Evolutionary conservation across 1,139 yeast species (phyloP).

Genomic region (Pichia sp.): DNA sequence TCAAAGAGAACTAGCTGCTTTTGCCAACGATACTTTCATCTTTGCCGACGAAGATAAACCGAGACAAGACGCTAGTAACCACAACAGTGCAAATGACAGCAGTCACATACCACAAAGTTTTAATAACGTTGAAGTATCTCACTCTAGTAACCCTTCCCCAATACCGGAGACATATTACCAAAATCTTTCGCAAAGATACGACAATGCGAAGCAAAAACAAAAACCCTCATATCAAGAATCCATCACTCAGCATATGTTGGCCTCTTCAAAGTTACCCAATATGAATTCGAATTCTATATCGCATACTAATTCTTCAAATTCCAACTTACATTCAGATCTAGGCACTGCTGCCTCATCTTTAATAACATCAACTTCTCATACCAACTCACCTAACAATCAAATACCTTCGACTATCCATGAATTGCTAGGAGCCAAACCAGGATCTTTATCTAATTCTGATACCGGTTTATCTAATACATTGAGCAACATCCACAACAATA

Average conservation of each 20-base stretch:
- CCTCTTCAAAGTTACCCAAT: neutral
- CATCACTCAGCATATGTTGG: slow-evolving; percentile 9
- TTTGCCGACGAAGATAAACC: slow-evolving; percentile 77
- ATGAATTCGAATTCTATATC: too few relatives aligned
- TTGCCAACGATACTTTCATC: slow-evolving; percentile 70
- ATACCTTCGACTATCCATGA: slow-evolving; percentile 25
- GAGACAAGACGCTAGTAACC: slow-evolving; percentile 9
- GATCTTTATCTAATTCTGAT: too few relatives aligned
- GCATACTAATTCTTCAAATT: too few relatives aligned
- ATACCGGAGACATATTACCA: slow-evolving; percentile 4
- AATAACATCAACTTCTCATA: too few relatives aligned
- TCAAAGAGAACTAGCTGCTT: slow-evolving; percentile 67
- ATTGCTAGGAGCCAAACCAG: slow-evolving; percentile 9
- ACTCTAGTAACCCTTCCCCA: neutral
- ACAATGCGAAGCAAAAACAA: slow-evolving; percentile 11
- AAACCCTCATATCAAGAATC: slow-evolving; percentile 13
- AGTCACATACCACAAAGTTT: neutral
- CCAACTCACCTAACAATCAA: too few relatives aligned
- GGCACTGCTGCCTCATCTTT: too few relatives aligned
- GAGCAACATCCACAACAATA: slow-evolving; percentile 2
- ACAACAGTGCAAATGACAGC: slow-evolving; percentile 1
- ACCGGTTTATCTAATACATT: neutral
- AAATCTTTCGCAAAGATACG: slow-evolving; percentile 12
- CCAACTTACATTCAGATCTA: too few relatives aligned
- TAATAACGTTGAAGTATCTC: neutral